Conservation (phyloP, 176 grass and related monocot genomes). For the sorghum (Sorghum bicolor) region Sorghum_bicolor_NCBIv3 NC_012873.2:2827501-2828000, state of each 20-base stretch:
- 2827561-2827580: neutral
- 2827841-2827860: constrained; percentile 76
- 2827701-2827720: constrained; percentile 88
- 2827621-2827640: neutral
- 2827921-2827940: neutral
- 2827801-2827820: constrained; percentile 42
- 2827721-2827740: constrained; percentile 85
- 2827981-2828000: neutral
- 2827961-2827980: neutral
- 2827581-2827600: neutral
- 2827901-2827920: neutral
- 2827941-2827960: neutral
- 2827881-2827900: constrained; percentile 42
- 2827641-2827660: neutral
- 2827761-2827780: constrained; percentile 95
- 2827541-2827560: neutral
- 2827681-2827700: constrained; percentile 70
- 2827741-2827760: constrained; percentile 79
- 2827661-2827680: constrained; percentile 26
- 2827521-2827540: neutral
- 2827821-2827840: constrained; percentile 54
- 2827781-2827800: constrained; percentile 74
- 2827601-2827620: neutral
- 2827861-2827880: constrained; percentile 44
- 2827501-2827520: neutral